Evolutionary conservation across 768 basidiomycete genomes (phyloP).

Genomic region (Lactifluus hygrophoroides): DNA sequence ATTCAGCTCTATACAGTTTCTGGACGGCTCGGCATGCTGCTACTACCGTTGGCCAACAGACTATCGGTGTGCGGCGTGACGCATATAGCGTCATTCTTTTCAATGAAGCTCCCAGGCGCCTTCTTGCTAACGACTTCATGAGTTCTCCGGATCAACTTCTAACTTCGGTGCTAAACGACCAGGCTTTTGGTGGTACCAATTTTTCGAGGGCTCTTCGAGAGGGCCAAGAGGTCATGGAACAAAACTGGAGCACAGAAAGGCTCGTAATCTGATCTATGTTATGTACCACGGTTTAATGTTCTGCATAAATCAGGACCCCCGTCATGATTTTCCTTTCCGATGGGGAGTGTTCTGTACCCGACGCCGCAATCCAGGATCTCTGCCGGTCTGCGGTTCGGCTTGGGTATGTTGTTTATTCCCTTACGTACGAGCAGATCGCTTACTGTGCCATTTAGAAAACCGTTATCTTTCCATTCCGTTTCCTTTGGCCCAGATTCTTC

Average conservation of each 20-base stretch:
- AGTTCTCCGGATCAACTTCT: constrained; percentile 40
- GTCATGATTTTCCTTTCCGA: constrained; percentile 53
- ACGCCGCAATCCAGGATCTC: constrained; percentile 34
- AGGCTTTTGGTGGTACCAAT: constrained; percentile 35
- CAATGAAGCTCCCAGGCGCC: constrained; percentile 21
- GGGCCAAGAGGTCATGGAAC: constrained; percentile 34
- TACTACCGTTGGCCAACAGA: constrained; percentile 22
- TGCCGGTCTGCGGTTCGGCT: constrained; percentile 35
- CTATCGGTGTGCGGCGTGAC: constrained; percentile 33
- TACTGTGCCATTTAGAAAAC: constrained; percentile 30
- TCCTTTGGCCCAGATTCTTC: constrained; percentile 40
- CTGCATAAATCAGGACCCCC: constrained; percentile 31
- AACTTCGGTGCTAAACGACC: constrained; percentile 29
- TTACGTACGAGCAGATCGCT: neutral
- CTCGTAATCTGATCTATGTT: constrained; percentile 2
- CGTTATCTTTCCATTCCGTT: constrained; percentile 50
- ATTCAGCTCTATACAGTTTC: constrained; percentile 45
- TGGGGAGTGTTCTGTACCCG: constrained; percentile 37
- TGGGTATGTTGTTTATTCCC: constrained; percentile 28
- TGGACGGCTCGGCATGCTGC: constrained; percentile 45
- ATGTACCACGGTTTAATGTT: neutral
- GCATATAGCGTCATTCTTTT: constrained; percentile 52
- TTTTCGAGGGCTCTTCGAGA: constrained; percentile 34
- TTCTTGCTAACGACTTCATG: constrained; percentile 38
- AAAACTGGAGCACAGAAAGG: constrained; percentile 46